Percentiles rank a stretch among this genome's conserved stretches.
These are phyloP conservation scores for Fusarium virguliforme DNA, from an alignment of 2,329 filamentous ascomycete species.

Conservation along the genomic window DNA sequence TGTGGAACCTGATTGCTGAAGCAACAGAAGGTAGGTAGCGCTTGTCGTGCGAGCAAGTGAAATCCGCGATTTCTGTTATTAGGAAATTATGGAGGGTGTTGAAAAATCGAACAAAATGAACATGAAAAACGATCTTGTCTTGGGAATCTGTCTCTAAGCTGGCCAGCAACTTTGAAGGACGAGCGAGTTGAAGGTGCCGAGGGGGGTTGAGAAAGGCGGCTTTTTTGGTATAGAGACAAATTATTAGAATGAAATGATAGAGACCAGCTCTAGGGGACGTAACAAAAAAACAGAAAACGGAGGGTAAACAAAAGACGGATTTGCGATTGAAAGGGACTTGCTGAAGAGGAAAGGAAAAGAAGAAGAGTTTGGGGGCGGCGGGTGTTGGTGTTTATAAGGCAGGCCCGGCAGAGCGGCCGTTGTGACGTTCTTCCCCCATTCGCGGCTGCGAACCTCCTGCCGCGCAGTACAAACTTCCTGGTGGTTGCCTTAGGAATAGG, in stretches of 20 bases:
- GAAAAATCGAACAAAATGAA: constrained; percentile 46
- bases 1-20: constrained; percentile 31
- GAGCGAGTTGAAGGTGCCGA: constrained; percentile 35
- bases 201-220: constrained; percentile 20
- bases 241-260: constrained; percentile 60
- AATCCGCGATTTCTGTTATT: constrained; percentile 68
- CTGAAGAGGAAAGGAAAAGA: constrained; percentile 69
- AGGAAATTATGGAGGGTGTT: constrained; percentile 55
- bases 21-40: constrained; percentile 52
- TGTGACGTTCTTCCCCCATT: background rate
- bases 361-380: constrained; percentile 51
- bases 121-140: constrained; percentile 38
- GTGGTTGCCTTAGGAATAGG: constrained; percentile 35
- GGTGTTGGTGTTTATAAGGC: constrained; percentile 56
- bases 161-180: constrained; percentile 59
- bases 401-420: constrained; percentile 40
- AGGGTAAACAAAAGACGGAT: constrained; percentile 65
- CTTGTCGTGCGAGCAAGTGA: constrained; percentile 66
- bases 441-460: constrained; percentile 15
- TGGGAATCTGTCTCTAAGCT: constrained; percentile 56
- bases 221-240: constrained; percentile 49
- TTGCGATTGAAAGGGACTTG: constrained; percentile 73
- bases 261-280: constrained; percentile 69
- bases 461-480: background rate
- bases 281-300: constrained; percentile 61